Evolutionary conservation across 2,329 filamentous ascomycete genomes (phyloP).

Genomic region (Ceratocystis diversiconidia): DNA sequence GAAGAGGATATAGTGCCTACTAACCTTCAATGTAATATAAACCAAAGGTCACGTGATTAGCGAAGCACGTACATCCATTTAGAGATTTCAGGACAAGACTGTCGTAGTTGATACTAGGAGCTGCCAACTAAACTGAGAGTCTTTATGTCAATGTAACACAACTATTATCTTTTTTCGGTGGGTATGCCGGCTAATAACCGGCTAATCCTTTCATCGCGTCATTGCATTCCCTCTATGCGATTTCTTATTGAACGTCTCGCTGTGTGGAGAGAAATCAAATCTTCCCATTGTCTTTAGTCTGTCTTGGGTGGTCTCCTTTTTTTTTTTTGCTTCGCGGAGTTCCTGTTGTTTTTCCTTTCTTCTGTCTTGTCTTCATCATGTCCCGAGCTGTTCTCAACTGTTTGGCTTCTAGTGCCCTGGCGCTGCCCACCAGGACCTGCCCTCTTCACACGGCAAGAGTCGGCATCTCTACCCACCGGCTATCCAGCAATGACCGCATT

Average conservation of each 20-base stretch:
- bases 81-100: no score
- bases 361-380: neutral
- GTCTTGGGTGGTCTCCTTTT: neutral
- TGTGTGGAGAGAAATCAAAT: neutral
- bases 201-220: constrained; percentile 1
- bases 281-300: neutral
- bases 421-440: neutral
- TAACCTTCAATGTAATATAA: no score
- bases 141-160: no score
- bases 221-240: neutral
- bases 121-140: no score
- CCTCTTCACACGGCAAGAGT: neutral
- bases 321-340: neutral
- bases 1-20: no score
- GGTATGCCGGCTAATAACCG: neutral
- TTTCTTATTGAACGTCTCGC: neutral
- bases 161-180: neutral
- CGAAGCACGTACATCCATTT: no score
- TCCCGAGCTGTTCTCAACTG: neutral
- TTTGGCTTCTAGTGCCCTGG: neutral
- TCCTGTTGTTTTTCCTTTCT: neutral
- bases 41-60: no score
- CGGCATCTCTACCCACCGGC: neutral
- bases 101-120: no score
- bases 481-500: neutral